Base-by-base conservation (phyloP, 1,284 basidiomycete genomes). In the Fomes fomentarius region DNA sequence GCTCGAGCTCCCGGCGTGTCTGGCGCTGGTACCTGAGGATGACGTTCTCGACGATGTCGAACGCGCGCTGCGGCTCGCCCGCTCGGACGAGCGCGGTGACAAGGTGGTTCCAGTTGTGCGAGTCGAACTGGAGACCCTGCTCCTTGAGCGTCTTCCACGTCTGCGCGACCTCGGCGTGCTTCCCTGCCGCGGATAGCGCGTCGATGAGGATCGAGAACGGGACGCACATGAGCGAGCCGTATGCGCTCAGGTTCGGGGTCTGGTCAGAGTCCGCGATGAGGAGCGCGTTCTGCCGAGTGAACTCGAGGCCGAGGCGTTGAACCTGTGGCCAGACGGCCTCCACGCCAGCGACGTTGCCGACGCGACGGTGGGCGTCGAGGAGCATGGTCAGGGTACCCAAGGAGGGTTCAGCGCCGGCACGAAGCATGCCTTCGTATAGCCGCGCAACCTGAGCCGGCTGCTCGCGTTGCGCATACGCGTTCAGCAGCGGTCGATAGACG, bases 91-190 rank as follows among this genome's bases (percentile, higher is more conserved):
- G 80, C 12, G 89, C 90, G 3, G 87, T 76, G 22, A 80, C 82
- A 22, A 96, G 78, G 65, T 93, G 87, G 68, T 98, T 98, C 91
- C 94, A 99, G 71, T 98, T 98, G 63, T 91, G 86, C 11, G 91
- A 82, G 68, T 98, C 94, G 66, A 96, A 94, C 3, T 79, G 79
- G 62, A 96, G 91, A 1, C 93, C 93, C n/a, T 78, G 71, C 6
- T 73, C 61, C 57, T 83, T 80, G 43, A 93, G 81, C 26, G 75
- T 68, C 15, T 76, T 72, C 96, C 96, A 98, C 0, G 82, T 75
- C 11, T 71, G 67, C 17, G 87, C 82, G 35, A 97, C 81, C 52
- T 87, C 81, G 8, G 69, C 59, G 65, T 93, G 87, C 34, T 74
- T 69, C 1, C 88, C 89, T 0, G 81, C 82, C 1, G 76, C 72